A percentile compares a stretch with the other conserved stretches of the same genome.
Evolutionary conservation across 2,329 filamentous ascomycete species (phyloP).

Genomic region (Aspergillus fijiensis): DNA sequence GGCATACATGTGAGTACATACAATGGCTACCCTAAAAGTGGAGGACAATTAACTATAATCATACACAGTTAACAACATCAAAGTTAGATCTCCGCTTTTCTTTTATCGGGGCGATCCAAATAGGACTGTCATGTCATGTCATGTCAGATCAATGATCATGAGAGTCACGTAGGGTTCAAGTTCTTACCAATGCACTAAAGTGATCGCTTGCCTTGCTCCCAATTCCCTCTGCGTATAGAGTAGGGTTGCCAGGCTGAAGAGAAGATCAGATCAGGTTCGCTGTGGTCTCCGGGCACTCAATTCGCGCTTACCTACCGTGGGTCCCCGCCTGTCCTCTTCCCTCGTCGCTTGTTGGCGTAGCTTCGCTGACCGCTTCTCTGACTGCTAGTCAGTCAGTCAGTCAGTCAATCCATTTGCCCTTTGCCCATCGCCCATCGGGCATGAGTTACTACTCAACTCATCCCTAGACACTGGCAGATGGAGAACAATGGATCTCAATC

Average conservation of each 20-base stretch:
- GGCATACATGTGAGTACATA: background rate
- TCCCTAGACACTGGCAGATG: background rate
- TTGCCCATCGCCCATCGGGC: background rate
- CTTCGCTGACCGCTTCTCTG: conserved; percentile 18
- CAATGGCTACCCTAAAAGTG: background rate
- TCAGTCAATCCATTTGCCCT: background rate
- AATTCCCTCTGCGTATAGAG: background rate
- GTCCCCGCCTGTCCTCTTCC: background rate
- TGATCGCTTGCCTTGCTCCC: background rate
- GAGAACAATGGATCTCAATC: background rate
- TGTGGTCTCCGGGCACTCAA: too few relatives aligned
- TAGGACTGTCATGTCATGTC: background rate
- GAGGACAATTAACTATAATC: background rate
- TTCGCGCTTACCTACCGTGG: background rate
- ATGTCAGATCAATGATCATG: background rate
- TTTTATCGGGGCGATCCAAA: background rate
- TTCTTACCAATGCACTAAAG: background rate
- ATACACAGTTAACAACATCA: background rate
- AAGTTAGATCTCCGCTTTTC: background rate
- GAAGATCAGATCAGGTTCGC: background rate
- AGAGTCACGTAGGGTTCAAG: background rate
- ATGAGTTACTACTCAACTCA: background rate
- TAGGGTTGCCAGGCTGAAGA: background rate
- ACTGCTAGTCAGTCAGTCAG: background rate
- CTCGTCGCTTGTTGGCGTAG: background rate